phyloP scores from a whole-genome alignment of 2,329 filamentous ascomycete genomes.

The Epichloe sibirici region DNA sequence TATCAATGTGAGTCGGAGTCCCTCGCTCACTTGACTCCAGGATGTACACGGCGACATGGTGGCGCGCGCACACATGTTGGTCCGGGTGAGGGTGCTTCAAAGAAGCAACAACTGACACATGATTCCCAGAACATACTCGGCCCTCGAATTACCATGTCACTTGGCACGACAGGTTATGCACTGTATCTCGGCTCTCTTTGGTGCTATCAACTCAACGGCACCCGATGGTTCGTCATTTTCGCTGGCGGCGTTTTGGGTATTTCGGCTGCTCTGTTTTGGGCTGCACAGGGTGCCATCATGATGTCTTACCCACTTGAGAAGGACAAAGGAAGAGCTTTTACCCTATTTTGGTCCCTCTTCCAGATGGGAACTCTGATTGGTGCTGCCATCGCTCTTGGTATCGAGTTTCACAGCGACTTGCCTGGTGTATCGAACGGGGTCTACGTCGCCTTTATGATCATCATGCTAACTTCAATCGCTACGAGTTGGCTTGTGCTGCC shows the following conservation, averaged over 20 bases:
- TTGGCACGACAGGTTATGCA: slow-evolving; percentile 4
- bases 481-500: slow-evolving; percentile 9
- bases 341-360: slow-evolving; percentile 91
- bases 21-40: not conserved
- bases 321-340: slow-evolving; percentile 77
- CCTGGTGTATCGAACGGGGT: slow-evolving; percentile 4
- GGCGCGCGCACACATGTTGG: too few species aligned
- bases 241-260: slow-evolving; percentile 63
- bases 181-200: slow-evolving; percentile 7
- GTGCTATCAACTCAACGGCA: slow-evolving; percentile 5
- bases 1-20: slow-evolving; percentile 2
- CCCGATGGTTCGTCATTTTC: slow-evolving; percentile 34
- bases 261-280: slow-evolving; percentile 70
- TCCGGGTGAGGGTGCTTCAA: too few species aligned
- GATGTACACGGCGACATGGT: too few species aligned
- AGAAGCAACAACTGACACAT: not conserved
- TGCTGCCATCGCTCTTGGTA: slow-evolving; percentile 15
- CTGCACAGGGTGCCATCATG: slow-evolving; percentile 73
- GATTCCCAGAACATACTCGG: slow-evolving; percentile 3
- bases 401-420: slow-evolving; percentile 4
- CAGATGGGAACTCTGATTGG: slow-evolving; percentile 84
- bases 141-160: slow-evolving; percentile 1
- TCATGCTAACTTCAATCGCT: slow-evolving; percentile 9
- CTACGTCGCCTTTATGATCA: slow-evolving; percentile 5
- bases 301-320: slow-evolving; percentile 77